phyloP scores from a whole-genome alignment of 345 rosid genomes.

The Bretschneidera sinensis region DNA sequence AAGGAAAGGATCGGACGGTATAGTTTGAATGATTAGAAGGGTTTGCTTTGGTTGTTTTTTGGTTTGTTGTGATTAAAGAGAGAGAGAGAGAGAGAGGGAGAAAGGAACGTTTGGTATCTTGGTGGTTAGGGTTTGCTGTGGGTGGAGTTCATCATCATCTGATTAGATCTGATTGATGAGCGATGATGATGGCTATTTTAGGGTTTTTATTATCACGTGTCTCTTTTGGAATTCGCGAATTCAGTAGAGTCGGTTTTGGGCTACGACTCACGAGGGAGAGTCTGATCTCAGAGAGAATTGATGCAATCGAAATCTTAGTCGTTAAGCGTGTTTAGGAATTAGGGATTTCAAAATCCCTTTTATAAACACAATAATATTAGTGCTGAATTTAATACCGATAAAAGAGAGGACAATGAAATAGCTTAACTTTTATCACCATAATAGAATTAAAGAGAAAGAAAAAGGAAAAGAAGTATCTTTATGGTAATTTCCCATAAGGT shows the following conservation, averaged over 20 bases:
- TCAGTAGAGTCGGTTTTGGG: constrained; percentile 14
- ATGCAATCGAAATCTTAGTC: constrained; percentile 10
- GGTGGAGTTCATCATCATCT: background rate
- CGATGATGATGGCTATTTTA: constrained; percentile 7
- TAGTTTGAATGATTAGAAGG: background rate
- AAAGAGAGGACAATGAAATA: too few species aligned
- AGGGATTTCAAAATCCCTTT: too few species aligned
- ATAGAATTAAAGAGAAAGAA: too few species aligned
- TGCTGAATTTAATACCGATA: too few species aligned
- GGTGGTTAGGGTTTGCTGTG: constrained; percentile 4
- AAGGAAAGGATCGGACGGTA: background rate
- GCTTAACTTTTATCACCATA: too few species aligned
- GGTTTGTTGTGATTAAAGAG: background rate
- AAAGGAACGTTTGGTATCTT: background rate
- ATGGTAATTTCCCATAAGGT: too few species aligned
- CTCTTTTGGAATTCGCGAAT: constrained; percentile 4
- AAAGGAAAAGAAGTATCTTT: too few species aligned
- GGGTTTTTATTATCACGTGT: background rate
- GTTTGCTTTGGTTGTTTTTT: too few species aligned
- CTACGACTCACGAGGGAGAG: background rate
- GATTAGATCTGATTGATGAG: background rate
- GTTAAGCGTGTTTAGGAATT: constrained; percentile 8
- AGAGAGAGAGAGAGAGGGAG: background rate
- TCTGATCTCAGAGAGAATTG: background rate
- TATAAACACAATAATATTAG: too few species aligned